These are phyloP conservation scores for Fonsecaea erecta DNA, from an alignment of 2,329 filamentous ascomycete genomes.

Conservation along the genomic window DNA sequence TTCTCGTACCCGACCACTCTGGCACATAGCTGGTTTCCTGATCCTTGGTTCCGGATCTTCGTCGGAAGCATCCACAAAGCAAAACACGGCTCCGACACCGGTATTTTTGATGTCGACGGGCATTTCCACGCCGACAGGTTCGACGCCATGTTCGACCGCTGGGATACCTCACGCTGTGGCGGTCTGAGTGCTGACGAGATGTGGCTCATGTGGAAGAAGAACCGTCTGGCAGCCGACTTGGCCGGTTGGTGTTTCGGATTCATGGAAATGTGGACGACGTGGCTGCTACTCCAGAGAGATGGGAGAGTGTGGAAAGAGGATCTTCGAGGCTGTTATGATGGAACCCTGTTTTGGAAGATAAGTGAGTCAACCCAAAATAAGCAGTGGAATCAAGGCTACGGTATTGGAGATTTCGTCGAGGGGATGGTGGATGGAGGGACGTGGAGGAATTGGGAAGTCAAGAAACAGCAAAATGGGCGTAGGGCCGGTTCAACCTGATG, in stretches of 20 bases:
- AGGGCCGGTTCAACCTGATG: neutral
- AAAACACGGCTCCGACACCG: conserved; percentile 52
- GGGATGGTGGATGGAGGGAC: conserved; percentile 24
- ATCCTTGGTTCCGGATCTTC: conserved; percentile 51
- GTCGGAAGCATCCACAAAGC: conserved; percentile 48
- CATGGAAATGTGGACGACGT: conserved; percentile 40
- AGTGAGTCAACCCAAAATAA: conserved; percentile 16
- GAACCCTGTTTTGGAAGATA: conserved; percentile 36
- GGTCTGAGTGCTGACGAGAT: conserved; percentile 49
- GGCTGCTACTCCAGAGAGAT: conserved; percentile 40
- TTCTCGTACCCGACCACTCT: conserved; percentile 55
- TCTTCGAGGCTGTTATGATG: conserved; percentile 39
- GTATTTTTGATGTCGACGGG: conserved; percentile 53
- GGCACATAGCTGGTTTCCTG: conserved; percentile 46
- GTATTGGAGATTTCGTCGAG: conserved; percentile 28
- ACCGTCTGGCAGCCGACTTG: conserved; percentile 50
- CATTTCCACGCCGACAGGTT: conserved; percentile 54
- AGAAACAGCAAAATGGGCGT: neutral
- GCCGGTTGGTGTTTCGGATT: conserved; percentile 48
- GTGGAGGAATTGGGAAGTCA: conserved; percentile 34
- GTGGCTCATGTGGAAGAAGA: conserved; percentile 46
- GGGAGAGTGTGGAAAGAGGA: conserved; percentile 42
- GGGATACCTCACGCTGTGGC: conserved; percentile 46
- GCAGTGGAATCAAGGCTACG: conserved; percentile 31
- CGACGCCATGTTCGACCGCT: conserved; percentile 56